Conservation (phyloP, 2,329 filamentous ascomycete species). For the Fusarium bactridioides region DNA sequence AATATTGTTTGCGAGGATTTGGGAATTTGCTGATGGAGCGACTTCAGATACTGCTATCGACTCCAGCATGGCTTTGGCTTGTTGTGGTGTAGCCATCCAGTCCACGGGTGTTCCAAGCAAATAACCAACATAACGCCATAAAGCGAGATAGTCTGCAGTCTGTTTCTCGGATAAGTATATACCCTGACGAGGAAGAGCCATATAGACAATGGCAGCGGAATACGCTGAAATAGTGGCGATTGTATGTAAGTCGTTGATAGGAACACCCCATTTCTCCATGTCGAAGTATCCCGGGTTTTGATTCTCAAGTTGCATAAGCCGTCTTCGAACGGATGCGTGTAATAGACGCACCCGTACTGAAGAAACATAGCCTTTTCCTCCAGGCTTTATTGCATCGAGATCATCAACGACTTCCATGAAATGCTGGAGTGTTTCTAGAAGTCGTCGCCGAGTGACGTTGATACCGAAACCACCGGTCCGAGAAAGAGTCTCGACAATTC, state of each 20-base stretch:
- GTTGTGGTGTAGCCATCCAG: conserved; percentile 62
- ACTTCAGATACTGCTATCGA: conserved; percentile 72
- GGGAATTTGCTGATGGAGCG: conserved; percentile 67
- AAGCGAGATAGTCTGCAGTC: conserved; percentile 72
- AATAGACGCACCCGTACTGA: conserved; percentile 71
- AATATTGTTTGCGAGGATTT: conserved; percentile 77
- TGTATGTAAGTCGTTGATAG: conserved; percentile 78
- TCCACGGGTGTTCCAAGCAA: conserved; percentile 74
- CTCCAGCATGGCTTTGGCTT: conserved; percentile 72
- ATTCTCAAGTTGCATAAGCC: conserved; percentile 65
- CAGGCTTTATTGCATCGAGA: conserved; percentile 71
- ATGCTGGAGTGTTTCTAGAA: conserved; percentile 76
- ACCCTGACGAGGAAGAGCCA: conserved; percentile 76
- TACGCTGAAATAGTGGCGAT: conserved; percentile 77
- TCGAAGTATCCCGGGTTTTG: conserved; percentile 68
- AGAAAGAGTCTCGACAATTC: conserved; percentile 77
- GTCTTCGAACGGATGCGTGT: conserved; percentile 69
- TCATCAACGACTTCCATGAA: conserved; percentile 75
- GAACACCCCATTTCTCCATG: conserved; percentile 64
- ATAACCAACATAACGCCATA: conserved; percentile 79
- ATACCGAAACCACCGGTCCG: conserved; percentile 78
- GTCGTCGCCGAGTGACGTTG: conserved; percentile 69
- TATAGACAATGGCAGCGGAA: conserved; percentile 71
- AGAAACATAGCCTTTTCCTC: conserved; percentile 66
- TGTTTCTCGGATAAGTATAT: conserved; percentile 70